Conservation (phyloP, 495 filamentous ascomycete species). For the Hapsidospora chrysogenum region DNA sequence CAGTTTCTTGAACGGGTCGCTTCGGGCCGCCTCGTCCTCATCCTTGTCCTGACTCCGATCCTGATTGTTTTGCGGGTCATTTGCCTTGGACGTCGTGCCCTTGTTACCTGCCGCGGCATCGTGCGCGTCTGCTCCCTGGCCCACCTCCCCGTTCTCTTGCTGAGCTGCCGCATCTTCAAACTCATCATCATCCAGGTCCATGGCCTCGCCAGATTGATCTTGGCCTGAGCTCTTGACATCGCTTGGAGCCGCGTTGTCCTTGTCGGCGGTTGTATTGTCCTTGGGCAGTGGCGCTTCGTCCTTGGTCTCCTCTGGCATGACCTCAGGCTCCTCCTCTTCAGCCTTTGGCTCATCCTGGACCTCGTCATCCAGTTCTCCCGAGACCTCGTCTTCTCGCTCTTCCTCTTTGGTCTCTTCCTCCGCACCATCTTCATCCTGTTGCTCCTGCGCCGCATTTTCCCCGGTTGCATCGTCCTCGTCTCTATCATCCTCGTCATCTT, state of each 20-base stretch:
- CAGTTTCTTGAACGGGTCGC: constrained; percentile 72
- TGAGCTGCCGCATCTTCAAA: constrained; percentile 27
- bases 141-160: constrained; percentile 26
- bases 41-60: constrained; percentile 11
- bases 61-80: constrained; percentile 31
- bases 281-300: constrained; percentile 14
- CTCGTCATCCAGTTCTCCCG: constrained; percentile 12
- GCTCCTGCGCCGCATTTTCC: constrained; percentile 6
- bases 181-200: constrained; percentile 24
- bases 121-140: constrained; percentile 29
- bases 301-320: constrained; percentile 15
- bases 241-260: constrained; percentile 51
- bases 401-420: constrained; percentile 8
- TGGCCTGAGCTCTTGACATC: constrained; percentile 38
- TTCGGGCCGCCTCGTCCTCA: constrained; percentile 24
- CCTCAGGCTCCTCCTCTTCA: constrained; percentile 21
- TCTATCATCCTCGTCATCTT: constrained; percentile 23
- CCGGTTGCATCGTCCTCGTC: constrained; percentile 13
- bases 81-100: constrained; percentile 27
- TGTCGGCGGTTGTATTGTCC: constrained; percentile 33
- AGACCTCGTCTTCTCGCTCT: constrained; percentile 11
- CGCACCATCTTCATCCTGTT: constrained; percentile 10
- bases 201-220: constrained; percentile 37
- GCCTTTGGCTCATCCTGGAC: constrained; percentile 14
- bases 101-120: constrained; percentile 31